phyloP scores from a whole-genome alignment of 192 early-diverging fungal genomes.

The Coemansia sp. region DNA sequence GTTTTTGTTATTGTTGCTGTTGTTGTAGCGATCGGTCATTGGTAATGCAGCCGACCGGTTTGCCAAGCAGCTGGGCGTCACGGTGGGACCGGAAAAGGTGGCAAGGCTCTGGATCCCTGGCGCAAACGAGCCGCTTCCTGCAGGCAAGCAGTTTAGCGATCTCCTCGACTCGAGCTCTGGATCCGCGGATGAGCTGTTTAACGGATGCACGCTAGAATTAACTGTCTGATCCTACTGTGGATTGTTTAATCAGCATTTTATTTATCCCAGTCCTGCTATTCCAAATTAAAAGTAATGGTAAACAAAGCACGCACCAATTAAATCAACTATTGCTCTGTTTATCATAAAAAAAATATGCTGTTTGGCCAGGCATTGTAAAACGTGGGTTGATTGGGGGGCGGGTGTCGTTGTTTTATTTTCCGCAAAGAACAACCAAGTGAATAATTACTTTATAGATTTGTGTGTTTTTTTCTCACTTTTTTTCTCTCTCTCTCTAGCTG shows the following conservation, averaged over 20 bases:
- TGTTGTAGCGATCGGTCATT: constrained; percentile 20
- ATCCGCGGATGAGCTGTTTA: constrained; percentile 5
- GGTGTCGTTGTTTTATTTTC: too few relatives aligned
- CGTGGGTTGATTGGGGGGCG: too few relatives aligned
- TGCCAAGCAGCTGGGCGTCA: constrained; percentile 22
- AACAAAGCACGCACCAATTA: too few relatives aligned
- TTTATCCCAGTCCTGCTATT: too few relatives aligned
- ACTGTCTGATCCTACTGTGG: background rate
- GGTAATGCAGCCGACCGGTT: constrained; percentile 31
- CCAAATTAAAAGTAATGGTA: too few relatives aligned
- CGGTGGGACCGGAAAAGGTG: constrained; percentile 16
- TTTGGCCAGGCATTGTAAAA: too few relatives aligned
- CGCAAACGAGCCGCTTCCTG: constrained; percentile 7
- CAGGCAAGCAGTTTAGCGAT: constrained; percentile 20
- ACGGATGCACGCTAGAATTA: constrained; percentile 30
- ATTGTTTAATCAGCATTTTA: background rate
- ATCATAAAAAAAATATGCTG: too few relatives aligned
- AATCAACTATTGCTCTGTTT: too few relatives aligned
- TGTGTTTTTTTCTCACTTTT: background rate
- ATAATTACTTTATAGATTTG: too few relatives aligned
- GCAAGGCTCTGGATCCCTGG: constrained; percentile 12
- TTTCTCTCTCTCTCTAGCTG: background rate
- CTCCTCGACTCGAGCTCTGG: background rate
- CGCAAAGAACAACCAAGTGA: too few relatives aligned
- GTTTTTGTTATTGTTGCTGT: too few relatives aligned